phyloP scores from a whole-genome alignment of 2,329 filamentous ascomycete genomes.

The Penicillium olsonii region DNA sequence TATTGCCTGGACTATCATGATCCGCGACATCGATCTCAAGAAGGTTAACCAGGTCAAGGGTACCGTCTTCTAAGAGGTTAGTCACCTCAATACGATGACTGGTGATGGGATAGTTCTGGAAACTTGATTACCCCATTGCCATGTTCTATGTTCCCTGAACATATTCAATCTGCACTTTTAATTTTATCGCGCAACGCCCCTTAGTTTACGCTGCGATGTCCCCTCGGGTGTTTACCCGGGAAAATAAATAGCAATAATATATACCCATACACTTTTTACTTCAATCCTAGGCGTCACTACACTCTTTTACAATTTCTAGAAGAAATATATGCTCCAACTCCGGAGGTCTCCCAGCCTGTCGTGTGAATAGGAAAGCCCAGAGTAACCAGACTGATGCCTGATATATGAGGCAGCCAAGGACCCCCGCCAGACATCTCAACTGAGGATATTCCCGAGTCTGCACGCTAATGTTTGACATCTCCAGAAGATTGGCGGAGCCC shows the following conservation, averaged over 20 bases:
- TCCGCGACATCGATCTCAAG: conserved; percentile 53
- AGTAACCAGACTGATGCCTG: not conserved
- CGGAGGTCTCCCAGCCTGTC: no score
- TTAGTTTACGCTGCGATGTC: not conserved
- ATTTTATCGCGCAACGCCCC: not conserved
- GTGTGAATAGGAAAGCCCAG: no score
- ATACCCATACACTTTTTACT: not conserved
- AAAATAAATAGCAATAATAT: not conserved
- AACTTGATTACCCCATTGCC: no score
- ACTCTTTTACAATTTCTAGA: no score
- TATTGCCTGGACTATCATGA: conserved; percentile 47
- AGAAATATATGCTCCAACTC: no score
- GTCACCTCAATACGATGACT: not conserved
- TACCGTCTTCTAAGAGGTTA: conserved; percentile 45
- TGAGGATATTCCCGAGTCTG: not conserved
- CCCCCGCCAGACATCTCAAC: no score
- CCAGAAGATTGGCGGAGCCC: conserved; percentile 13
- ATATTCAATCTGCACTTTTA: not conserved
- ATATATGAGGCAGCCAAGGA: not conserved
- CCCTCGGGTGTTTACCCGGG: not conserved
- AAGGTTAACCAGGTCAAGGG: conserved; percentile 55
- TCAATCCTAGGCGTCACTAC: no score
- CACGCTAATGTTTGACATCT: not conserved
- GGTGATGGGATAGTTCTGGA: not conserved
- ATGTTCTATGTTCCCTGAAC: not conserved